Evolutionary conservation across 441 rosid species (phyloP), one percentile per base, ranked within the genome.

Genomic region (Mallotus japonicus): DNA sequence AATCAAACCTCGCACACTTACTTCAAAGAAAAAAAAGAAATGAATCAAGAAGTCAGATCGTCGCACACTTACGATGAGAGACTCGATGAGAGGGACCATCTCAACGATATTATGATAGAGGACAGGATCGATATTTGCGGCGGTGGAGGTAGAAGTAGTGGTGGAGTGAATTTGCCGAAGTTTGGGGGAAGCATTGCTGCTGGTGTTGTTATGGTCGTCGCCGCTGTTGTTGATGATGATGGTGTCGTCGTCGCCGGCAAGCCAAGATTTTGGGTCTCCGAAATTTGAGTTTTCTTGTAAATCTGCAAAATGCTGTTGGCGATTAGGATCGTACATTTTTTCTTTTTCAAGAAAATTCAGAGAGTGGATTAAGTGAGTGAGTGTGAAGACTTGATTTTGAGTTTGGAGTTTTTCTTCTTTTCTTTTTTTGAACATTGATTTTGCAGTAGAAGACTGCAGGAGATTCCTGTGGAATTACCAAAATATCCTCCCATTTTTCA

Each of bases 31-130:
- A 28, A 28, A 28, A 28, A 28, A n/a, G n/a, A 28, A n/a, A 3
- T 50, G 4, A 50, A 50, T 50, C 54, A 50, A 11, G 54, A 50
- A 50, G 17, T 50, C 11, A 11, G 54, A 50, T 50, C n/a, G 54
- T 50, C 54, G 17, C 16, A 77, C 66, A 72, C 64, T 78, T 86
- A 95, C 98, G 69, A 95, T 91, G 79, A 84, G 93, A 61, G 90
- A 87, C 83, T 95, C 90, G 71, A 95, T 82, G 70, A 95, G 98
- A 72, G 97, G 96, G 82, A 93, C 87, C 71, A 95, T 89, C 77
- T 89, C 92, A 70, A 90, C 98, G 44, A 95, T 97, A 76, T 91
- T 95, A 54, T 91, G 90, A 75, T 83, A 89, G 67, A 93, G 96
- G 78, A 76, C 88, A 61, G 87, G 97, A 82, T 91, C 93, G 24